These are phyloP conservation scores for Entrophospora sp. DNA, from an alignment of 192 early-diverging fungal species.

Conservation along the genomic window DNA sequence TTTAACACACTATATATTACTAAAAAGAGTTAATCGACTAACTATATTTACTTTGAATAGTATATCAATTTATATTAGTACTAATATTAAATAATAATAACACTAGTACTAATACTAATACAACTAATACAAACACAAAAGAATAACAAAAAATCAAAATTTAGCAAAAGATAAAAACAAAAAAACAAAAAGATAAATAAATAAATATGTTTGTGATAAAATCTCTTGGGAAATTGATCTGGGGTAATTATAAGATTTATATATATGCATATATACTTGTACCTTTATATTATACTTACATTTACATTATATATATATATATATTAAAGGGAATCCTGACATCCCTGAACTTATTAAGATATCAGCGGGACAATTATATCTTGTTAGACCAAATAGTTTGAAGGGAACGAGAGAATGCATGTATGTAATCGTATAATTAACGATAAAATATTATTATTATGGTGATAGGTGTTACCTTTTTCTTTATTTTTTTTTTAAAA, in stretches of 20 bases:
- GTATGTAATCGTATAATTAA: conserved; percentile 24
- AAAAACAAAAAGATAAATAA: too few species aligned
- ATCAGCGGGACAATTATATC: conserved; percentile 54
- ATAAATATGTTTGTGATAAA: conserved; percentile 64
- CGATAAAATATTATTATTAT: background rate
- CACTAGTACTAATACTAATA: too few species aligned
- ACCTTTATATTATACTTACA: background rate
- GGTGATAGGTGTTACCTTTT: background rate
- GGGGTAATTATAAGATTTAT: conserved; percentile 36
- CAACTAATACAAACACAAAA: too few species aligned
- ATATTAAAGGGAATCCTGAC: conserved; percentile 9
- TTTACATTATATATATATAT: background rate
- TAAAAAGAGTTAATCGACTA: too few species aligned
- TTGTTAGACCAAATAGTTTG: conserved; percentile 37
- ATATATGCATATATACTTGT: background rate
- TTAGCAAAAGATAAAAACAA: too few species aligned
- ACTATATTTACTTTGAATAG: too few species aligned
- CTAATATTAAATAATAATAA: too few species aligned
- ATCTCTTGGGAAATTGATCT: conserved; percentile 59
- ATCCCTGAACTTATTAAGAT: conserved; percentile 51
- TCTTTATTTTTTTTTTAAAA: background rate
- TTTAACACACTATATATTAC: too few species aligned
- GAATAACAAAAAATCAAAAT: too few species aligned
- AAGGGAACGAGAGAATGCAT: conserved; percentile 42
- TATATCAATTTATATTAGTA: too few species aligned